Base-by-base conservation (phyloP, 352 stramenopile genomes). In the Phytopythium aichiense region DNA sequence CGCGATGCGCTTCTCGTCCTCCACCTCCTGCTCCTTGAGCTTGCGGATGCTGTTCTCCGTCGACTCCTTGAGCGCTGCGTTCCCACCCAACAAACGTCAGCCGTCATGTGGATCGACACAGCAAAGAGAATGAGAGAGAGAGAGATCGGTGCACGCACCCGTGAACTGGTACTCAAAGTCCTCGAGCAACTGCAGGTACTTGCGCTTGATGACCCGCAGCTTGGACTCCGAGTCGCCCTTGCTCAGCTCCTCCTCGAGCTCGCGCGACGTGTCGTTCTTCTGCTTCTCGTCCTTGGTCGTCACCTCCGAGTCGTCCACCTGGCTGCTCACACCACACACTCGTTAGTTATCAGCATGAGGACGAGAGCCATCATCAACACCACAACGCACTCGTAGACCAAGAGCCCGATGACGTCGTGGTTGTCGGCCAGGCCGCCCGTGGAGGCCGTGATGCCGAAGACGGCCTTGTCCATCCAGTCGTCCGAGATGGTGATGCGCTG, bases 101-200 rank as follows among this genome's bases (percentile, higher is more conserved):
- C 13, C 15, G 7, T 13, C 38, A 45, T 8, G 15, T 45, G 13
- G 4, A 4, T 18, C 16, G 37, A 9, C 15, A 13, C 7, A 65
- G 6, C 38, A n/a, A n/a, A 18, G 28, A 30, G 28, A 30, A 4
- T 30, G 28, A 30, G 28, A 30, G 28, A 45, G 4, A 18, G 37
- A 6, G 8, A 23, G 15, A n/a, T n/a, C 22, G 16, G 45, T 11
- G 22, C 4, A 38, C 35, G 23, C 51, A 76, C 65, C 61, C 22
- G 81, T 89, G 62, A 93, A 88, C 68, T 94, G 69, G 60, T 92
- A 87, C 63, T 94, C 85, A 60, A 94, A 94, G 35, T 94, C 84
- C 63, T 94, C 85, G 7, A 92, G 66, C 55, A 94, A 67, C 66
- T 89, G 82, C 69, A 75, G 61, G 69, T 92, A 94, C 70, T 89